Evolutionary conservation across 2,329 filamentous ascomycete genomes (phyloP), one percentile per base, ranked within the genome.

Genomic region (Pseudogymnoascus destructans): DNA sequence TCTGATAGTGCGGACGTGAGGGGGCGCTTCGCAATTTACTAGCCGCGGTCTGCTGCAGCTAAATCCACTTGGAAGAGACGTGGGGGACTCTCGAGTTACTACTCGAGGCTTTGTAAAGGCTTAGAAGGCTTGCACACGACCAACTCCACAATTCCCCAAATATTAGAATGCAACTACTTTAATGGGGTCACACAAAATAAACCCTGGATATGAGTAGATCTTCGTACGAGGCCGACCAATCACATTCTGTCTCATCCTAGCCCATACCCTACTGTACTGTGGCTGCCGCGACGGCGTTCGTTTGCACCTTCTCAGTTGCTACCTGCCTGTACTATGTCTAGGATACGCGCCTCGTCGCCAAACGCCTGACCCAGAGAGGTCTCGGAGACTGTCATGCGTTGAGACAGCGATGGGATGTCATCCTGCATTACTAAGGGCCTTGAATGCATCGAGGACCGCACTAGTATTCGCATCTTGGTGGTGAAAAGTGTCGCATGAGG

Each of bases 221-320:
- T 30, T 52, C n/a, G 15, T 52, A 15, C 46, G 30, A 32, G 23
- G 21, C 8, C 23, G 2, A 6, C 46, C 25, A 52, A 52, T 52
- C 46, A 15, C 25, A 52, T 17, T 6, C n/a, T 30, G 25, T 30
- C 23, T 19, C 23, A 52, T 52, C 15, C 23, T 4, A 52, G 17
- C 10, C 9, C 15, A 52, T 30, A 8, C 46, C 46, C 25, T 17
- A 52, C 25, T 30, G 5, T 30, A 52, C 8, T 52, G 46, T 52
- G 46, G 46, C 46, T 52, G 46, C 46, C 46, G 46, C 46, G 46
- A 7, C 15, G 25, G 46, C 46, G 46, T 52, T 30, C 46, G 46
- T 52, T 52, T 52, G n/a, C 25, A 52, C 23, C 4, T 5, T 52
- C 46, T 52, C 25, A 52, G 9, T 52, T 25, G 46, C 46, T 7